Percentiles rank a stretch among this genome's conserved stretches.
Conservation (phyloP, 768 basidiomycete species). For the Auriculariales sp. region DNA sequence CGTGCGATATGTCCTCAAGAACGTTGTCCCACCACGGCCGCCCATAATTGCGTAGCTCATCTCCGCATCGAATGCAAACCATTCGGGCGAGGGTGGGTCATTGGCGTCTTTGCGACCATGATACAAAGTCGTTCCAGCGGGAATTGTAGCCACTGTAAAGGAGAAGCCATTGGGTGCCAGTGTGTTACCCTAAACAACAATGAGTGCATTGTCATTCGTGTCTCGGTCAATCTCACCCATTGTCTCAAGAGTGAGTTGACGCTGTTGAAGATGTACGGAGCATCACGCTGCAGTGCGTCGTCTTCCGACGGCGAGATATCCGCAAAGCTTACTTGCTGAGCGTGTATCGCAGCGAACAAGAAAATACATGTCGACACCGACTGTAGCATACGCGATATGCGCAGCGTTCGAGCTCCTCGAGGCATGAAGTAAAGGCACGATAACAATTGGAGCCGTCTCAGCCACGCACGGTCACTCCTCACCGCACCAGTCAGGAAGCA, state of each 20-base stretch:
- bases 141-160: conserved; percentile 10
- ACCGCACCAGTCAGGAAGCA: too few species aligned
- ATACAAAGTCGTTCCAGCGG: conserved; percentile 12
- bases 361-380: too few species aligned
- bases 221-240: neutral
- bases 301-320: too few species aligned
- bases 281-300: neutral
- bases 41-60: conserved; percentile 14
- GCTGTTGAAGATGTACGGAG: neutral
- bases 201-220: neutral
- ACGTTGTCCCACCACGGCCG: conserved; percentile 6
- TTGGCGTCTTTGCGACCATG: conserved; percentile 11
- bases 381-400: too few species aligned
- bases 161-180: conserved; percentile 12
- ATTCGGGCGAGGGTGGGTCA: conserved; percentile 13
- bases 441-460: too few species aligned
- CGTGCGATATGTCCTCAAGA: conserved; percentile 12
- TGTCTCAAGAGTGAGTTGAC: neutral
- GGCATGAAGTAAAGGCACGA: too few species aligned
- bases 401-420: too few species aligned
- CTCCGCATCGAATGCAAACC: conserved; percentile 15
- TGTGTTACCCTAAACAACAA: conserved; percentile 3
- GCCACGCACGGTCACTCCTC: too few species aligned
- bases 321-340: too few species aligned
- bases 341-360: too few species aligned